Base-by-base conservation (phyloP, 495 filamentous ascomycete species). In the Neurospora terricola region DNA sequence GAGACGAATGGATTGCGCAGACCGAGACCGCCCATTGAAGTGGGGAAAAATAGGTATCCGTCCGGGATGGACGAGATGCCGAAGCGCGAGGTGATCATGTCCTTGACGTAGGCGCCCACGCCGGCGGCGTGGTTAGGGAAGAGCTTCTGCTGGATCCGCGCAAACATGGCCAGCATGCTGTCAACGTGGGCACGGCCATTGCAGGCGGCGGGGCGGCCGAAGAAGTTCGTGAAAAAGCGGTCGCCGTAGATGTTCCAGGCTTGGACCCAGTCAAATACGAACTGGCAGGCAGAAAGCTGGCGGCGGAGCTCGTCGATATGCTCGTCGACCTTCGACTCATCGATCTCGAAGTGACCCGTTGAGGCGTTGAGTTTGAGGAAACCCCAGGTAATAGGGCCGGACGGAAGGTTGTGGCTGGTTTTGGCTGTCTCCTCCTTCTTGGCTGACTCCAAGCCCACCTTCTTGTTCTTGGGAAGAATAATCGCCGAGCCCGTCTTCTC, bases 191-290 rank as follows among this genome's bases (percentile, higher is more conserved):
- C 79, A 48, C 83, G 83, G 6, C 90, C 89, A 72, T 89, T 90
- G 79, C 88, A 90, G 74, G 88, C 82, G 6, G 89, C 89, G 4
- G 90, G 87, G 72, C 84, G 83, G 36, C 88, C 90, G 48, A 92
- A 91, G 72, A 90, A 90, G 75, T 86, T 86, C 72, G 83, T 81
- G 76, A 92, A 92, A 79, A 92, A 92, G 0, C 86, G 84, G 16
- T 79, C 83, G n/a, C 87, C 87, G 77, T 89, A 91, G 75, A 81
- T 84, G 77, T 92, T 91, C 86, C 89, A 91, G 3, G 87, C 88
- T 59, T 91, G 85, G 10, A 90, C 82, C 88, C 87, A 92, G 42
- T 87, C 81, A 69, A 93, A 87, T 9, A 91, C 80, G 71, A 82
- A 88, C 45, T 83, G 82, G 70, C 82, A 82, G 59, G 84, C 85